Evolutionary conservation across 1,139 yeast genomes (phyloP).

Genomic region (Scheffersomyces parashehatae): DNA sequence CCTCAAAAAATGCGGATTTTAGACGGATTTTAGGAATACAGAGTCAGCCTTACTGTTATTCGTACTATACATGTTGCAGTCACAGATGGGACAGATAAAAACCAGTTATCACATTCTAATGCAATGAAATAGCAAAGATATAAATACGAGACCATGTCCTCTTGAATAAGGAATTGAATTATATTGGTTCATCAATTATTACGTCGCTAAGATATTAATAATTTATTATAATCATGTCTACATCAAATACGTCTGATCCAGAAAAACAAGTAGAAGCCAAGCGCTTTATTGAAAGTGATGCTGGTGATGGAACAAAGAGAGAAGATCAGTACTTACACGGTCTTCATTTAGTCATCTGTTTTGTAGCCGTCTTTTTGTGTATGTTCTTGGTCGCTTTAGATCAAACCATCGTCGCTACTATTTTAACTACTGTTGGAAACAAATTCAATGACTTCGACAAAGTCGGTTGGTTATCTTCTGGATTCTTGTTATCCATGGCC

Average conservation of each 20-base stretch:
- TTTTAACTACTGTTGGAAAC: conserved; percentile 38
- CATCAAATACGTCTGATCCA: background rate
- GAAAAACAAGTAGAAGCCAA: background rate
- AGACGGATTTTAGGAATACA: no score
- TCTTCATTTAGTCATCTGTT: conserved; percentile 24
- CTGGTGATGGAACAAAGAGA: conserved; percentile 44
- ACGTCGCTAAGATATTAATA: no score
- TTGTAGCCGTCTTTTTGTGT: conserved; percentile 28
- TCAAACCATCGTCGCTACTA: conserved; percentile 41
- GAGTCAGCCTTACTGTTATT: no score
- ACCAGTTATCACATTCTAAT: no score
- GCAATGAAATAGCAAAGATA: no score
- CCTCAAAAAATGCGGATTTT: no score
- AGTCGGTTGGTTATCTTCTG: conserved; percentile 31
- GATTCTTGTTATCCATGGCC: conserved; percentile 31
- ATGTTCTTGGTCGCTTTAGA: conserved; percentile 41
- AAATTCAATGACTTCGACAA: conserved; percentile 29
- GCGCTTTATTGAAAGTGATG: conserved; percentile 34
- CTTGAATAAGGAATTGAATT: no score
- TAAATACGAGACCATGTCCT: no score
- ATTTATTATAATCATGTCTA: no score
- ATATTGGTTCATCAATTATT: no score
- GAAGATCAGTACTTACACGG: conserved; percentile 41
- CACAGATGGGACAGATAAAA: no score
- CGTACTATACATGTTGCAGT: no score